These are phyloP conservation scores for Annulohypoxylon bovei DNA, from an alignment of 495 filamentous ascomycete species.

Conservation along the genomic window DNA sequence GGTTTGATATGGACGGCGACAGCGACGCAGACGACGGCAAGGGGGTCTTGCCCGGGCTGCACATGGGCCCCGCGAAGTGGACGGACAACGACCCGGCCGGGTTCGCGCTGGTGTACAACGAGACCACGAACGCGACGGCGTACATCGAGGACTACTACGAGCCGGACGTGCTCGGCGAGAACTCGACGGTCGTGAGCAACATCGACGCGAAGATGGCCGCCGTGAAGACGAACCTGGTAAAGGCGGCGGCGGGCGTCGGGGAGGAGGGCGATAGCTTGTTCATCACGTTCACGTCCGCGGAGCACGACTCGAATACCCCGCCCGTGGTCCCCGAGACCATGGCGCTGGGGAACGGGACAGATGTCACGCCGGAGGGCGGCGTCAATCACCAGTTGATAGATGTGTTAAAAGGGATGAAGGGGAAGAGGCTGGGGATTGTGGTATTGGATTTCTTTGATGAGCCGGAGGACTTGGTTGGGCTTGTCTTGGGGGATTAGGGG, in stretches of 20 bases:
- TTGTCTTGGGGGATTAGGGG: slow-evolving; percentile 25
- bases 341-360: slow-evolving; percentile 57
- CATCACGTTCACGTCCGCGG: slow-evolving; percentile 61
- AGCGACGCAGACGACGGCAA: slow-evolving; percentile 61
- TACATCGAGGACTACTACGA: slow-evolving; percentile 92
- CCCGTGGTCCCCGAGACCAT: slow-evolving; percentile 58
- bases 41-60: slow-evolving; percentile 63
- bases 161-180: slow-evolving; percentile 62
- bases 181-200: slow-evolving; percentile 55
- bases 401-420: slow-evolving; percentile 76
- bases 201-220: slow-evolving; percentile 77
- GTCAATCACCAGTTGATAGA: slow-evolving; percentile 76
- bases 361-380: slow-evolving; percentile 50
- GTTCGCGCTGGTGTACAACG: slow-evolving; percentile 47
- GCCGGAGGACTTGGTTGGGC: slow-evolving; percentile 50
- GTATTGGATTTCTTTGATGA: slow-evolving; percentile 65
- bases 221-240: slow-evolving; percentile 71
- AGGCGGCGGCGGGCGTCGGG: slow-evolving; percentile 62
- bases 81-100: slow-evolving; percentile 76
- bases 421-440: slow-evolving; percentile 75
- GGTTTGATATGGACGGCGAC: slow-evolving; percentile 70
- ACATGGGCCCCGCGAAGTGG: slow-evolving; percentile 82
- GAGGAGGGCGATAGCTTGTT: slow-evolving; percentile 51
- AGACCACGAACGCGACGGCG: slow-evolving; percentile 69
- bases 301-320: slow-evolving; percentile 54